A percentile compares a stretch with the other conserved stretches of the same genome.
Evolutionary conservation across 257 asterid species (phyloP).

Genomic region (Solanum bulbocastanum): DNA sequence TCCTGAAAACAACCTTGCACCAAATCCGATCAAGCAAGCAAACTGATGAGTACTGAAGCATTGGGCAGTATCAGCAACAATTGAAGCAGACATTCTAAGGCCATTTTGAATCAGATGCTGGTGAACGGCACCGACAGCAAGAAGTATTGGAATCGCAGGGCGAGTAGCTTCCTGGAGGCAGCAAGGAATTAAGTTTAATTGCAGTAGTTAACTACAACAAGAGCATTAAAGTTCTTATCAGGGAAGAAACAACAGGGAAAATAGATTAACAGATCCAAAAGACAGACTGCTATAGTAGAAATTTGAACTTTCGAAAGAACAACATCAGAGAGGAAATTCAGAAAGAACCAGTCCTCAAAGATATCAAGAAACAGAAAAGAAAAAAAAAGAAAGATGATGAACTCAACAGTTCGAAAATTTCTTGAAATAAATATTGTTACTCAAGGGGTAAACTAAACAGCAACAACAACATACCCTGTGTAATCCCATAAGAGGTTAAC

Average conservation of each 20-base stretch:
- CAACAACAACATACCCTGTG: background rate
- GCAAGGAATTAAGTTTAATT: background rate
- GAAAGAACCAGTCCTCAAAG: background rate
- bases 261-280: background rate
- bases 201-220: background rate
- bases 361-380: background rate
- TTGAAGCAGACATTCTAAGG: conserved; percentile 93
- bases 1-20: conserved; percentile 68
- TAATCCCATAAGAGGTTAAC: background rate
- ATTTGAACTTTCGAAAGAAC: background rate
- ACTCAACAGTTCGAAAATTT: background rate
- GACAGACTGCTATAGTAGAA: background rate
- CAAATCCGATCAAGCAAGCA: conserved; percentile 98
- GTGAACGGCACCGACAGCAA: conserved; percentile 99
- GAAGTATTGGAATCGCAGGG: conserved; percentile 96
- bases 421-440: background rate
- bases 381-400: background rate
- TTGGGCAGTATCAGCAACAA: conserved; percentile 97
- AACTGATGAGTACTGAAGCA: conserved; percentile 99
- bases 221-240: background rate
- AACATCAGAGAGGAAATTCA: background rate
- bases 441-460: background rate
- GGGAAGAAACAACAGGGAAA: background rate
- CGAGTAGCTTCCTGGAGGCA: conserved; percentile 74
- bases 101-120: conserved; percentile 99